Conservation (phyloP, 495 filamentous ascomycete species). For the Penicillium roqueforti region DNA sequence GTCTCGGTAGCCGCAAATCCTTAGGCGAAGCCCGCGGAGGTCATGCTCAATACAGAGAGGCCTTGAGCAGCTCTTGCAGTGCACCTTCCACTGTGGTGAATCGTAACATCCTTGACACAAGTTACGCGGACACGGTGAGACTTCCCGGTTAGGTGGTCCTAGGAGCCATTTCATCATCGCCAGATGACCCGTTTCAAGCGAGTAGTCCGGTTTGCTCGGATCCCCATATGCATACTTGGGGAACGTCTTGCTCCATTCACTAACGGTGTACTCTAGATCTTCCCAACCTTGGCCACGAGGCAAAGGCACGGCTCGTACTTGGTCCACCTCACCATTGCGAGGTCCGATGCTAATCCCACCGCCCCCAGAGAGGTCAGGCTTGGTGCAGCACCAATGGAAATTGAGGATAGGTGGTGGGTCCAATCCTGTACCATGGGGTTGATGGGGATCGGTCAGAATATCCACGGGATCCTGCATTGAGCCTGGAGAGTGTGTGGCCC, state of each 20-base stretch:
- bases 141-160: conserved; percentile 43
- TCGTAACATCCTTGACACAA: conserved; percentile 57
- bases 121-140: conserved; percentile 52
- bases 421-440: conserved; percentile 24
- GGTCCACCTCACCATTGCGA: conserved; percentile 49
- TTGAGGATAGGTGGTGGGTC: conserved; percentile 42
- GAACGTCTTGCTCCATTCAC: conserved; percentile 44
- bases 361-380: conserved; percentile 59
- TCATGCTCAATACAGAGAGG: conserved; percentile 60
- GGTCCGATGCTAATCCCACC: conserved; percentile 56
- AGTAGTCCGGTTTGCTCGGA: conserved; percentile 40
- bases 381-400: conserved; percentile 61
- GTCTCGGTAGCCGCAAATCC: conserved; percentile 57
- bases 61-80: conserved; percentile 54
- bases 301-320: conserved; percentile 54
- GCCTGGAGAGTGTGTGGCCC: conserved; percentile 50
- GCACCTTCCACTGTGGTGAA: conserved; percentile 55
- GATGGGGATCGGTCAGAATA: conserved; percentile 26
- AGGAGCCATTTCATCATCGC: conserved; percentile 51
- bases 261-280: conserved; percentile 48
- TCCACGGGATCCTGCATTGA: conserved; percentile 50
- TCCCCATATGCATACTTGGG: conserved; percentile 44
- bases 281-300: conserved; percentile 52
- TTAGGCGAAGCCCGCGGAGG: conserved; percentile 54
- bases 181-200: conserved; percentile 44